phyloP scores from a whole-genome alignment of 2,329 filamentous ascomycete species.

The Coniochaeta sp. region DNA sequence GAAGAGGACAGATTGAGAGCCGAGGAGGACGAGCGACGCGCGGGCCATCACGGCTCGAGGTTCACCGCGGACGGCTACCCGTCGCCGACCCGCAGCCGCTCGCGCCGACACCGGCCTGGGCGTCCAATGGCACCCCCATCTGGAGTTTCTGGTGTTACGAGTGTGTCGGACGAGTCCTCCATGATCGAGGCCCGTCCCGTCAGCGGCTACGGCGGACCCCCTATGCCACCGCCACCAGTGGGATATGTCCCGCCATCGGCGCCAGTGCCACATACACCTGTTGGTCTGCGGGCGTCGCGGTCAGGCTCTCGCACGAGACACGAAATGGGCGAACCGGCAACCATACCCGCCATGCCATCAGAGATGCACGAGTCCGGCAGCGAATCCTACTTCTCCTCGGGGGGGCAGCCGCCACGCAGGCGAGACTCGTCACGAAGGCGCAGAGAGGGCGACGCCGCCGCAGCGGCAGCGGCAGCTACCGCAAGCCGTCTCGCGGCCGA shows the following conservation, averaged over 20 bases:
- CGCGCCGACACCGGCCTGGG: constrained; percentile 19
- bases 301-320: constrained; percentile 33
- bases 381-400: constrained; percentile 33
- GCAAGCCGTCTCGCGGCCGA: constrained; percentile 40
- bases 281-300: constrained; percentile 8
- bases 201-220: constrained; percentile 17
- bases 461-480: constrained; percentile 38
- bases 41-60: constrained; percentile 53
- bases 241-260: constrained; percentile 12
- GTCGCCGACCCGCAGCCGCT: constrained; percentile 35
- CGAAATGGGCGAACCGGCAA: constrained; percentile 22
- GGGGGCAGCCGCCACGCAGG: constrained; percentile 31
- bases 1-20: constrained; percentile 41
- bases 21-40: constrained; percentile 45
- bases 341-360: constrained; percentile 48
- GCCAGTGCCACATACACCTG: constrained; percentile 1
- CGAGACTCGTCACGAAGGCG: constrained; percentile 39
- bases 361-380: constrained; percentile 37
- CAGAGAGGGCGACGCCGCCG: constrained; percentile 35
- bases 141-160: constrained; percentile 13
- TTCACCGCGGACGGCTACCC: constrained; percentile 63
- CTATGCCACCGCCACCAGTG: constrained; percentile 13
- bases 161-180: constrained; percentile 26
- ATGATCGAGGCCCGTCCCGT: constrained; percentile 30
- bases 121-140: constrained; percentile 11